Conservation (phyloP, 306 rosid species). For the Carpinus viminea region DNA sequence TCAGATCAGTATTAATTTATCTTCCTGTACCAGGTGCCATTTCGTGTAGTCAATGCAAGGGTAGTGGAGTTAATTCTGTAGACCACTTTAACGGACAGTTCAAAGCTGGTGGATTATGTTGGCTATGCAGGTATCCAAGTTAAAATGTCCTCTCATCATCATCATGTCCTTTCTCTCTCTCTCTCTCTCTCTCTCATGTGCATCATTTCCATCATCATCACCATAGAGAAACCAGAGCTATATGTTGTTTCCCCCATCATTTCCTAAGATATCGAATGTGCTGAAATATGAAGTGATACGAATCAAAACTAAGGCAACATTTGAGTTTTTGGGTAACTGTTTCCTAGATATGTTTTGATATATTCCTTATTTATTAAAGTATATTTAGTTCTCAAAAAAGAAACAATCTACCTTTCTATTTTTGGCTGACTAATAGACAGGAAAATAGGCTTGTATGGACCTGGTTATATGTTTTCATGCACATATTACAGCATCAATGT, state of each 20-base stretch:
- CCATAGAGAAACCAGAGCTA: not conserved
- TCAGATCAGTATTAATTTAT: conserved; percentile 18
- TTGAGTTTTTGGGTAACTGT: not conserved
- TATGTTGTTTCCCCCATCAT: not conserved
- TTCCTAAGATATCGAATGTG: not conserved
- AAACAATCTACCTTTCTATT: not conserved
- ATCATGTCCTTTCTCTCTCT: not conserved
- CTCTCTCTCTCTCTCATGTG: not conserved
- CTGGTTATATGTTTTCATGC: not conserved
- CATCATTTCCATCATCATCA: not conserved
- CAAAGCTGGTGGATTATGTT: conserved; percentile 91
- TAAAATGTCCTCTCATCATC: conserved; percentile 5
- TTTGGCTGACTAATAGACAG: not conserved
- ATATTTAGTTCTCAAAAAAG: not conserved
- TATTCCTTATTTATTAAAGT: not conserved
- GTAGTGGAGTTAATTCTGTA: conserved; percentile 75
- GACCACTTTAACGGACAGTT: conserved; percentile 95
- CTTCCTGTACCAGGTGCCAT: conserved; percentile 58
- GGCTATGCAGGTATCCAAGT: conserved; percentile 88
- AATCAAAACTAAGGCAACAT: not conserved
- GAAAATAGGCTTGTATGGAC: not conserved
- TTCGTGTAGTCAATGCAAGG: conserved; percentile 72
- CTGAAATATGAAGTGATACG: not conserved
- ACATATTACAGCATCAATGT: not conserved
- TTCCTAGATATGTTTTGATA: not conserved